Evolutionary conservation across 352 stramenopile genomes (phyloP).

Genomic region (Blastocystis sp.): DNA sequence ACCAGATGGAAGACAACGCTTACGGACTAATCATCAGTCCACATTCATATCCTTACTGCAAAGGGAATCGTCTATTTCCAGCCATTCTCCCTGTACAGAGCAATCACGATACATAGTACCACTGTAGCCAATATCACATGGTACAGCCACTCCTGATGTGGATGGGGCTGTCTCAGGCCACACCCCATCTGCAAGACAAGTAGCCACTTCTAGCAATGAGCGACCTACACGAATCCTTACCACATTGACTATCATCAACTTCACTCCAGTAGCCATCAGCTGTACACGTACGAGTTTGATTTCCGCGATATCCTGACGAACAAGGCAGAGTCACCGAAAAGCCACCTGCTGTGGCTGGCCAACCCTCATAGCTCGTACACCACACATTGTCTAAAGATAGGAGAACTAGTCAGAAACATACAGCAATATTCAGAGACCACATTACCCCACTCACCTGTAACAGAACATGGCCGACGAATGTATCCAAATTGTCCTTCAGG

Average conservation of each 20-base stretch:
- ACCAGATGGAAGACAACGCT: conserved; percentile 38
- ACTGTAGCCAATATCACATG: conserved; percentile 16
- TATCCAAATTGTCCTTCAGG: background rate
- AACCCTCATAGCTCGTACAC: conserved; percentile 29
- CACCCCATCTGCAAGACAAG: conserved; percentile 28
- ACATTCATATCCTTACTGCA: background rate
- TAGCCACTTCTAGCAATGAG: background rate
- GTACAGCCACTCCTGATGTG: background rate
- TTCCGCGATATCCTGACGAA: conserved; percentile 22
- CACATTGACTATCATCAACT: conserved; percentile 28
- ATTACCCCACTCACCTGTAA: conserved; percentile 15
- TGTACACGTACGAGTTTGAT: background rate
- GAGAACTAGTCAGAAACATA: background rate
- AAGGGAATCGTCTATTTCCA: background rate
- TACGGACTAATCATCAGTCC: background rate
- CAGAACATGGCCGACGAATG: conserved; percentile 7
- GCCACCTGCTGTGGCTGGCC: conserved; percentile 32
- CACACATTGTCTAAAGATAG: conserved; percentile 24
- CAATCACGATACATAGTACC: conserved; percentile 55
- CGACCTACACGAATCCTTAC: background rate
- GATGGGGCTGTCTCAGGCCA: conserved; percentile 55
- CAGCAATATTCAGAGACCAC: conserved; percentile 19
- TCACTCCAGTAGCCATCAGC: background rate
- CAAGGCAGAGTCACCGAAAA: conserved; percentile 33
- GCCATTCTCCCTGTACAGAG: conserved; percentile 23